phyloP scores from a whole-genome alignment of 2,329 filamentous ascomycete genomes.

The Ceratocystis papillata region DNA sequence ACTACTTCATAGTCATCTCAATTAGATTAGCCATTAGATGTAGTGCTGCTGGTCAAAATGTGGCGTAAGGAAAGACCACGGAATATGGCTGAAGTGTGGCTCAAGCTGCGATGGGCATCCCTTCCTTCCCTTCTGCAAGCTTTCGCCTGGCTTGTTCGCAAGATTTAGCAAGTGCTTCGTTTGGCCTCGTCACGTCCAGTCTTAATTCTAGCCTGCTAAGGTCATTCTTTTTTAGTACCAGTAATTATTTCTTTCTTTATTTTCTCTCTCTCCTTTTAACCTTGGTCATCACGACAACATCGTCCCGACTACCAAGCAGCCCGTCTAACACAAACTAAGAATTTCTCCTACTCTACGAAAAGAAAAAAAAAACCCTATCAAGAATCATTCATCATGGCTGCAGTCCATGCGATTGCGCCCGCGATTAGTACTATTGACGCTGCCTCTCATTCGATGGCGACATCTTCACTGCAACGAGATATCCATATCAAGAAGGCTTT shows the following conservation, averaged over 20 bases:
- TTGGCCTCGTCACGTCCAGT: not conserved
- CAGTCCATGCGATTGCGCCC: conserved; percentile 6
- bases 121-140: not conserved
- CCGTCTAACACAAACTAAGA: not conserved
- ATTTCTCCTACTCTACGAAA: not conserved
- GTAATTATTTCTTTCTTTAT: not conserved
- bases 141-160: conserved; percentile 8
- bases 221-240: not conserved
- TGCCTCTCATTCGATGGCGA: not conserved
- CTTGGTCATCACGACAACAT: not conserved
- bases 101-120: not conserved
- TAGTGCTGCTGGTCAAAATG: not conserved
- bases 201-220: not conserved
- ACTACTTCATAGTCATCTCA: not conserved
- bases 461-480: conserved; percentile 7
- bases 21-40: not conserved
- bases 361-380: not conserved
- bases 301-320: not conserved
- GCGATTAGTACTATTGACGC: not conserved
- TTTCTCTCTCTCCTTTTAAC: not conserved
- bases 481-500: conserved; percentile 15
- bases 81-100: conserved; percentile 7
- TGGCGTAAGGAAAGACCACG: not conserved
- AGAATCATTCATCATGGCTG: conserved; percentile 5
- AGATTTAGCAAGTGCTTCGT: not conserved